These are phyloP conservation scores for Sonneratia caseolaris DNA, from an alignment of 345 rosid genomes.

Conservation along the genomic window DNA sequence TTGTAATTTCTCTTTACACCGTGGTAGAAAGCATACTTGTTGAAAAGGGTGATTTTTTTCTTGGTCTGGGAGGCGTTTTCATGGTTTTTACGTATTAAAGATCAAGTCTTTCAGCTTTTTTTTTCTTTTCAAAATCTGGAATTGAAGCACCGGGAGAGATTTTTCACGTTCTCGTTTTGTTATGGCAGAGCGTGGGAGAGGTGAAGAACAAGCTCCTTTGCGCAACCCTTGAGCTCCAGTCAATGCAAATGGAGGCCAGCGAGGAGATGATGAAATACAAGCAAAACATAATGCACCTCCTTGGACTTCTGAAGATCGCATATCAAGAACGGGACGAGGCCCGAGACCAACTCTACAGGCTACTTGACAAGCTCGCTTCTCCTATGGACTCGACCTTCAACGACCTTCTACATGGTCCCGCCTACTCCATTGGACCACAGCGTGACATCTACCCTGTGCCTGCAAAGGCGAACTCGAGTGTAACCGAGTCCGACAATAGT, in stretches of 20 bases:
- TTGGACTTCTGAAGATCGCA: slow-evolving; percentile 47
- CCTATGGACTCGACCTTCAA: slow-evolving; percentile 11
- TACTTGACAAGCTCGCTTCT: slow-evolving; percentile 29
- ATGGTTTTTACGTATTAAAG: not conserved
- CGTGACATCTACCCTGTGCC: slow-evolving; percentile 17
- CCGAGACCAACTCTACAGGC: slow-evolving; percentile 46
- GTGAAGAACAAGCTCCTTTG: slow-evolving; percentile 61
- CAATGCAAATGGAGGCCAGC: slow-evolving; percentile 47
- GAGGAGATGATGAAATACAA: slow-evolving; percentile 43
- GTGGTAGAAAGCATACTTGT: too few relatives aligned
- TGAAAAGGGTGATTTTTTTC: too few relatives aligned
- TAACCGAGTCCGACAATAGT: slow-evolving; percentile 62
- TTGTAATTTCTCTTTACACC: too few relatives aligned
- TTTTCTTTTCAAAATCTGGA: not conserved
- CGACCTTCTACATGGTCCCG: slow-evolving; percentile 2
- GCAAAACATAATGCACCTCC: slow-evolving; percentile 36
- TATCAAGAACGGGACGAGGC: slow-evolving; percentile 82
- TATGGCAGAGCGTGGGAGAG: slow-evolving; percentile 46
- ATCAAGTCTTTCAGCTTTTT: not conserved
- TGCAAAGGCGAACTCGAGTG: slow-evolving; percentile 56
- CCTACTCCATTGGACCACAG: slow-evolving; percentile 8
- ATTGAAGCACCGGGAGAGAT: not conserved
- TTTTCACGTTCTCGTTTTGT: not conserved
- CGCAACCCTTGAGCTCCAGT: slow-evolving; percentile 49
- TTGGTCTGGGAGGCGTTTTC: too few relatives aligned